Evolutionary conservation across 495 filamentous ascomycete species (phyloP).

Genomic region (Achaetomiella virescens): DNA sequence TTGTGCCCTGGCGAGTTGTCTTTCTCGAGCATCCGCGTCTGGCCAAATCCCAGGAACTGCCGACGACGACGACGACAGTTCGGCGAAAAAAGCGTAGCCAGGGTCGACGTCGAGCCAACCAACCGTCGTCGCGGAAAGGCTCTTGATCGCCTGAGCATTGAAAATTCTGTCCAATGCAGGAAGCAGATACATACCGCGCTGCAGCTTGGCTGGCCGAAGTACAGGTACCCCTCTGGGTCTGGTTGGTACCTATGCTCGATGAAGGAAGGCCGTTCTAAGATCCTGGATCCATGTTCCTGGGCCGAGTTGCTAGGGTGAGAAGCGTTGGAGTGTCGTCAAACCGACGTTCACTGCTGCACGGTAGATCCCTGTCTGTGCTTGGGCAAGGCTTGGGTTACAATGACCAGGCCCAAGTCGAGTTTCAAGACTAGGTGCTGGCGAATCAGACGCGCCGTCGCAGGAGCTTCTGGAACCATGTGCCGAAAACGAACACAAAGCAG

Average conservation of each 20-base stretch:
- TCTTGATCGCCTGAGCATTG: too few species aligned
- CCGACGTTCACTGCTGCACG: constrained; percentile 22
- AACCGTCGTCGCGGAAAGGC: too few species aligned
- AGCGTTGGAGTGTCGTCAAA: constrained; percentile 27
- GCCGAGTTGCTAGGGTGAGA: constrained; percentile 22
- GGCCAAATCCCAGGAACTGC: too few species aligned
- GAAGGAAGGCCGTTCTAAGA: constrained; percentile 22
- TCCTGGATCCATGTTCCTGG: constrained; percentile 32
- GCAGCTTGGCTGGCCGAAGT: constrained; percentile 9
- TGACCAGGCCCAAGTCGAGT: constrained; percentile 25
- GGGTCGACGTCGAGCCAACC: too few species aligned
- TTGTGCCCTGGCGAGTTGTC: too few species aligned
- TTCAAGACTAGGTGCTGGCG: constrained; percentile 15
- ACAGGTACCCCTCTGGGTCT: constrained; percentile 21
- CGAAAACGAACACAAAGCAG: constrained; percentile 14
- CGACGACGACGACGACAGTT: too few species aligned
- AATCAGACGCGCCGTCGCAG: constrained; percentile 19
- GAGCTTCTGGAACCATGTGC: constrained; percentile 31
- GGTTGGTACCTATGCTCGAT: constrained; percentile 24
- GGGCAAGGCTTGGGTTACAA: constrained; percentile 23
- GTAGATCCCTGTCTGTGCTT: constrained; percentile 32
- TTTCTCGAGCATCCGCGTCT: too few species aligned
- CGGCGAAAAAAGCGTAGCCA: too few species aligned
- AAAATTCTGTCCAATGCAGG: too few species aligned
- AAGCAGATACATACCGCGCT: too few species aligned